Evolutionary conservation across 2,329 filamentous ascomycete species (phyloP), one percentile per base, ranked within the genome.

Genomic region (Diaporthe vexans): DNA sequence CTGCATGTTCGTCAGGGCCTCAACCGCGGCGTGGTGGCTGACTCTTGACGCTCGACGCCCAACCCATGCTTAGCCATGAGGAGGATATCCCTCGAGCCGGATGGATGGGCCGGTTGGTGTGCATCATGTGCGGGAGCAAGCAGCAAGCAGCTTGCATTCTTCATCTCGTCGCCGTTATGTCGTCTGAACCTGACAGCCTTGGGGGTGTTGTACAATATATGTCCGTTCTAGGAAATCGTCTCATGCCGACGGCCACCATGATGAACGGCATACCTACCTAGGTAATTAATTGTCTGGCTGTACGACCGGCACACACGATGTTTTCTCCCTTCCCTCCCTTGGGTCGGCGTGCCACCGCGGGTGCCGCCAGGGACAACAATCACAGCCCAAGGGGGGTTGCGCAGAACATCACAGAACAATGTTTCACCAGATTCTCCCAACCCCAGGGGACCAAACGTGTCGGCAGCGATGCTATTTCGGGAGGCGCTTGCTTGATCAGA

Each of bases 401-500:
- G 58, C 29, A 65, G 54, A 48, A 52, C 33, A 37, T 51, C 37
- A 59, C 26, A 65, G 46, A 40, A 67, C 51, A 40, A 46, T 65
- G 71, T 73, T 75, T 59, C 71, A 73, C 74, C 51, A 71, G 58
- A 67, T 75, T 68, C 61, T 71, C 40, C 35, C 65, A 37, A 48
- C 33, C 61, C 57, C 65, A 54, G 57, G 57, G 58, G 46, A 46
- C 48, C 48, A 65, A 29, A 63, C 67, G 40, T 56, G 71, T 35
- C 71, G 63, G 71, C 68, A 71, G 67, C 71, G 63, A 43, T 75
- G 74, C 74, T 75, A 73, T 75, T 75, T 71, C 57, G 46, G 74
- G 74, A 72, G 65, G 71, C 71, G 74, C 74, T 71, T 65, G 56
- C 59, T 56, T 68, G 29, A 69, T 72, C 46, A 61, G 72, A 65